Base-by-base conservation (phyloP, 2,329 filamentous ascomycete species). In the Pseudogymnoascus sp. region DNA sequence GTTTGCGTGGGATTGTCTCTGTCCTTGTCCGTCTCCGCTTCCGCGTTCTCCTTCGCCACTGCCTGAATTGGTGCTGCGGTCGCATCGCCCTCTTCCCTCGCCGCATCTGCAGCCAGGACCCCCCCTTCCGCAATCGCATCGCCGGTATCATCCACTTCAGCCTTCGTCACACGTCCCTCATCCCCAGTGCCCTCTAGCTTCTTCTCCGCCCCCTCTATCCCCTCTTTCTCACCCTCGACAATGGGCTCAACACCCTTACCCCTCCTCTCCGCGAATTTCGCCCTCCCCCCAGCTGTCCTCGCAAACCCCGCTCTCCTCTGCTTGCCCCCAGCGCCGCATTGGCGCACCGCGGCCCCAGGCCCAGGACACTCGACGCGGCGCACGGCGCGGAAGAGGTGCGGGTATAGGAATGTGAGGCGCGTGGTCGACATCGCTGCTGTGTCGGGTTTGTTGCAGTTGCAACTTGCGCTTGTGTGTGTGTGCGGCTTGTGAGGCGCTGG, bases 401-500 rank as follows among this genome's bases (percentile, higher is more conserved):
- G 87, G 68, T 89, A 90, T 17, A 90, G 78, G 70, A 90, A 90
- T 15, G 84, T 83, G 65, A 90, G 78, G 70, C 87, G 81, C 65
- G 79, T 77, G 23, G 82, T 79, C 66, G 86, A 80, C 85, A 90
- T 90, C 3, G n/a, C 31, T 9, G 9, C 4, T 56, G 9, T 33
- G 10, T 33, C 26, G 26, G n/a, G 4, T 56, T 9, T 10, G 26
- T 19, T 56, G 29, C n/a, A 7, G 10, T 19, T 33, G 46, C 46
- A 56, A 56, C 50, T 33, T 56, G 50, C n/a, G 50, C 50, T 6
- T 26, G 15, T 56, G 50, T 7, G 23, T 56, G n/a, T 33, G 50
- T 56, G 29, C 50, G 26, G n/a, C 5, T 21, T 33, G 50, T 56
- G 50, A 56, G 29, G 10, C 33, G 50, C 29, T 56, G 50, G 50